These are phyloP conservation scores for Tritrichomonas musculus DNA, from an alignment of 208 protist genomes.

Conservation along the genomic window DNA sequence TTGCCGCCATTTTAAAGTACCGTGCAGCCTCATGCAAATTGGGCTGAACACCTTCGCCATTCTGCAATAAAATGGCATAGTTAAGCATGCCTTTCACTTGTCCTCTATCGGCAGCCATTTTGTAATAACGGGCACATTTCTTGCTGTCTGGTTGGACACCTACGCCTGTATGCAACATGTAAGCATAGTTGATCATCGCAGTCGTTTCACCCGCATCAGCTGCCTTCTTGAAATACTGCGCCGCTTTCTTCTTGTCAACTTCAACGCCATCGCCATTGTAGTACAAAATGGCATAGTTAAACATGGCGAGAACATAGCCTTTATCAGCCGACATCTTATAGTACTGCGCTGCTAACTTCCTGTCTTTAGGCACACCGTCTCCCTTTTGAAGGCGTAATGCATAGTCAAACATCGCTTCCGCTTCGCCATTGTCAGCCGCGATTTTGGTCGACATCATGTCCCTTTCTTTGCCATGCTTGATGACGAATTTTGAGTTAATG, in stretches of 20 bases:
- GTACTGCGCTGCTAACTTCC: background rate
- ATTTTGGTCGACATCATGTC: too few species aligned
- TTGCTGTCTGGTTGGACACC: background rate
- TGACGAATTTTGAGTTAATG: too few species aligned
- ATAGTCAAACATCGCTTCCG: background rate
- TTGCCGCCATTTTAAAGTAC: background rate
- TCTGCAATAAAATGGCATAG: background rate
- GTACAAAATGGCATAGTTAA: background rate
- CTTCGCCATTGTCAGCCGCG: background rate
- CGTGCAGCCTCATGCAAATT: background rate
- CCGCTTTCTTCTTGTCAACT: background rate
- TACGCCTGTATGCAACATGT: background rate
- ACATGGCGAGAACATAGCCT: background rate
- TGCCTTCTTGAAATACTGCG: background rate
- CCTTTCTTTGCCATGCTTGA: too few species aligned
- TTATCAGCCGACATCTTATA: conserved; percentile 1
- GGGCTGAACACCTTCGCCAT: background rate
- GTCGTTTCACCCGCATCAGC: background rate
- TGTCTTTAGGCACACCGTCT: background rate
- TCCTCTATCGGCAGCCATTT: background rate
- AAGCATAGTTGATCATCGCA: background rate
- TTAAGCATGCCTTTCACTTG: background rate
- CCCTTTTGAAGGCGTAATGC: background rate
- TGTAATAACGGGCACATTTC: background rate
- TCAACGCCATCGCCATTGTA: background rate